Evolutionary conservation across 1,284 basidiomycete species (phyloP).

Genomic region (Coniophora puteana): DNA sequence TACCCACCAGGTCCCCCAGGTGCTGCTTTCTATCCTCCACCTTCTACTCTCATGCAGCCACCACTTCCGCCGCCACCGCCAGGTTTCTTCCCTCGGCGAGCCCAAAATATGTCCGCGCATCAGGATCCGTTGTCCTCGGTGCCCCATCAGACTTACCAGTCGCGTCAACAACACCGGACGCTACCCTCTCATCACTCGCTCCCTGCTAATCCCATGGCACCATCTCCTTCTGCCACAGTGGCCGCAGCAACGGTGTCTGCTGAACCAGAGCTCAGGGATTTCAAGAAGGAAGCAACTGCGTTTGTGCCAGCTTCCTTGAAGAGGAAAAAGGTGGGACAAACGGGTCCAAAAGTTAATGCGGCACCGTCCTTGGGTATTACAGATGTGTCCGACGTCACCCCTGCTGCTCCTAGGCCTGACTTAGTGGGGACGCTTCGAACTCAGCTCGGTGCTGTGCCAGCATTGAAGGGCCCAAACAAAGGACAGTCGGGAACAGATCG

Average conservation of each 20-base stretch:
- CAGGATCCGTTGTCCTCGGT: constrained; percentile 63
- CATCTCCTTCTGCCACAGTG: constrained; percentile 23
- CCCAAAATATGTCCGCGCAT: constrained; percentile 43
- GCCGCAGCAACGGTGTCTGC: constrained; percentile 71
- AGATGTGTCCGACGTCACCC: constrained; percentile 29
- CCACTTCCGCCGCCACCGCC: constrained; percentile 22
- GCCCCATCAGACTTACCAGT: constrained; percentile 66
- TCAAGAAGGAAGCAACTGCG: constrained; percentile 88
- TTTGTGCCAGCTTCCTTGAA: constrained; percentile 78
- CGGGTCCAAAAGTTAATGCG: constrained; percentile 52
- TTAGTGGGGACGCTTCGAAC: constrained; percentile 57
- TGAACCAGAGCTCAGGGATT: constrained; percentile 80
- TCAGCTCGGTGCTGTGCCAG: constrained; percentile 45
- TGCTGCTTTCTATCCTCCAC: constrained; percentile 19
- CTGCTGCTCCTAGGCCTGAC: constrained; percentile 51
- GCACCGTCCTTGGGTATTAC: constrained; percentile 49
- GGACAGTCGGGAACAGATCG: constrained; percentile 24
- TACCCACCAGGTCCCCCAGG: constrained; percentile 22
- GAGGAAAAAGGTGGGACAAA: constrained; percentile 46
- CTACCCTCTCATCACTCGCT: constrained; percentile 31
- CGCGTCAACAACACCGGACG: constrained; percentile 40
- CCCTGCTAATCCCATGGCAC: constrained; percentile 38
- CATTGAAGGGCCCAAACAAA: constrained; percentile 19
- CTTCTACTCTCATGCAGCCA: constrained; percentile 9
- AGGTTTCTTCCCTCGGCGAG: constrained; percentile 46